These are phyloP conservation scores for Pelagophyceae sp. DNA, from an alignment of 352 stramenopile species.

Conservation along the genomic window DNA sequence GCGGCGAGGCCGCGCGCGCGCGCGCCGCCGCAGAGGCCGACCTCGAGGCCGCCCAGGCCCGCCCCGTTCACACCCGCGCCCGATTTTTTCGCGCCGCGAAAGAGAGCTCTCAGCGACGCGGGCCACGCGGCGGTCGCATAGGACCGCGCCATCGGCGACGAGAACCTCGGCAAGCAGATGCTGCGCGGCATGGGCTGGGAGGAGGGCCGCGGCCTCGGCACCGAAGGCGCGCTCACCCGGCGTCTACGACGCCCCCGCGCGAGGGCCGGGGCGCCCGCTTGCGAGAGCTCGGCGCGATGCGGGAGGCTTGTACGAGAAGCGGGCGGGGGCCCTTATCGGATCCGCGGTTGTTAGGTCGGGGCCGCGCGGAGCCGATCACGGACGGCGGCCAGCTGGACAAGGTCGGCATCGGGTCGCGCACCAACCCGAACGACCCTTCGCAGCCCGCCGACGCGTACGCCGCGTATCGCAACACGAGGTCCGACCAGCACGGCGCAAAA, in stretches of 20 bases:
- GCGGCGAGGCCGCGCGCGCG: neutral
- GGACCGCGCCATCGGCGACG: constrained; percentile 1
- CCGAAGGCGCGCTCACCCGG: neutral
- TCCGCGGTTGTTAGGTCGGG: too few relatives aligned
- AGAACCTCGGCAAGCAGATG: constrained; percentile 16
- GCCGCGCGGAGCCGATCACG: neutral
- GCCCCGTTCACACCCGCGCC: neutral
- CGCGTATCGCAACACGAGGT: neutral
- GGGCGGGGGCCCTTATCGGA: too few relatives aligned
- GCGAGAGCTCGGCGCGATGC: too few relatives aligned
- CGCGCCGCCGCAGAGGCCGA: neutral
- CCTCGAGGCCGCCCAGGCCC: neutral
- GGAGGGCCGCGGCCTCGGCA: constrained; percentile 13
- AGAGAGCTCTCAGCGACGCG: neutral
- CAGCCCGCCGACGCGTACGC: neutral
- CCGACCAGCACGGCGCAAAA: too few relatives aligned
- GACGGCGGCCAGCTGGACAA: neutral
- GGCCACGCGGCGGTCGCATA: neutral
- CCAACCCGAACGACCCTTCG: neutral
- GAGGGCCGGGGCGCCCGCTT: too few relatives aligned
- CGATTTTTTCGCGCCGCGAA: neutral
- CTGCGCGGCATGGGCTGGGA: constrained; percentile 11
- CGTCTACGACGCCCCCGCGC: too few relatives aligned
- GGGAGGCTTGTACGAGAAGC: too few relatives aligned
- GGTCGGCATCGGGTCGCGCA: neutral